Evolutionary conservation across 371 early-diverging fungal genomes (phyloP).

Genomic region (Batrachochytrium dendrobatidis): DNA sequence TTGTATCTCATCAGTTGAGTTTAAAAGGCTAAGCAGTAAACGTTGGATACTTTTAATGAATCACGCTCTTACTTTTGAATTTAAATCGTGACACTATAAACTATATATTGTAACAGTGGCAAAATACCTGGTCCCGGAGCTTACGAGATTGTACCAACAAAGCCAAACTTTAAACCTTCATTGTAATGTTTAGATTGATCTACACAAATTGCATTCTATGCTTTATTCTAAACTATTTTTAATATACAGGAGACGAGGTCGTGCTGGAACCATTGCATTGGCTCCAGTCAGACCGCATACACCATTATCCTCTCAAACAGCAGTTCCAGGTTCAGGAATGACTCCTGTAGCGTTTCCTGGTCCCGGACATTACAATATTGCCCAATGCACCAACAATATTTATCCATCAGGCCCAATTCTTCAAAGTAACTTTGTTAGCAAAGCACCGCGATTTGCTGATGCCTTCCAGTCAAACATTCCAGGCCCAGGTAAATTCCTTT

Average conservation of each 20-base stretch:
- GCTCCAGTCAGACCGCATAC: neutral
- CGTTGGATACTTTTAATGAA: no score
- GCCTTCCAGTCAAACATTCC: neutral
- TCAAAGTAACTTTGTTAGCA: conserved; percentile 8
- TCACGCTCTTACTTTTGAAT: no score
- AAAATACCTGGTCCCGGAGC: conserved; percentile 30
- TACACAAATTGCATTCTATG: neutral
- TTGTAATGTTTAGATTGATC: neutral
- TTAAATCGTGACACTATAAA: no score
- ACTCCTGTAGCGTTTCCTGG: conserved; percentile 18
- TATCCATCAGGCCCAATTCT: conserved; percentile 5
- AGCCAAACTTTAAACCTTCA: neutral
- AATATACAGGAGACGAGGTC: no score
- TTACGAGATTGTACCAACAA: conserved; percentile 29
- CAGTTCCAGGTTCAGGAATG: conserved; percentile 10
- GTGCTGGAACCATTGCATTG: conserved; percentile 2
- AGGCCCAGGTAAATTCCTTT: neutral
- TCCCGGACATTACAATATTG: conserved; percentile 21
- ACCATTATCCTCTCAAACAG: conserved; percentile 9
- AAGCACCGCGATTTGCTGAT: conserved; percentile 1
- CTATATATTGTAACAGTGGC: neutral
- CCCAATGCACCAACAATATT: conserved; percentile 1
- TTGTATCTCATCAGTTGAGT: neutral
- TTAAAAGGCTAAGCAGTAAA: neutral
- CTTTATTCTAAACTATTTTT: neutral